These are phyloP conservation scores for Bipolaris bicolor DNA, from an alignment of 2,329 filamentous ascomycete species.

Conservation along the genomic window DNA sequence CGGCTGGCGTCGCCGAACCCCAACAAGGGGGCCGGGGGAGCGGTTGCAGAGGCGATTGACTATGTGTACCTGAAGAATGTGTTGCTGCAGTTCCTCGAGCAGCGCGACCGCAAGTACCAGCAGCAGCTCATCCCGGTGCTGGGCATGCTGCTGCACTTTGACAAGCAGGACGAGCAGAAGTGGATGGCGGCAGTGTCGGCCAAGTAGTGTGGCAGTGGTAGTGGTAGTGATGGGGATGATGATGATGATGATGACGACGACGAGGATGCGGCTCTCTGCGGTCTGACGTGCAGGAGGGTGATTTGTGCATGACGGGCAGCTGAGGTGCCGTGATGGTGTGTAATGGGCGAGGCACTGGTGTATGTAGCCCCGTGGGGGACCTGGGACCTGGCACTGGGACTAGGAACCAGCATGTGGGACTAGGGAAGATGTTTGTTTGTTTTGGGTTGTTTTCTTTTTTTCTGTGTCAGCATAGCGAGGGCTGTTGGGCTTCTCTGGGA, in stretches of 20 bases:
- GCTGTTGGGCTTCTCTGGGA: background rate
- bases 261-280: conserved; percentile 16
- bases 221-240: background rate
- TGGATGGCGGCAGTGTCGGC: conserved; percentile 78
- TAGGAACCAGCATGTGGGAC: background rate
- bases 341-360: background rate
- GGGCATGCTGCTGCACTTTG: conserved; percentile 76
- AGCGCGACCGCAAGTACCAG: conserved; percentile 77
- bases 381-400: background rate
- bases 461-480: conserved; percentile 20
- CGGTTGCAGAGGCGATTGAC: conserved; percentile 53
- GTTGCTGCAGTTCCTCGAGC: conserved; percentile 79
- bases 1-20: conserved; percentile 56
- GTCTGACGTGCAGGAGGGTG: conserved; percentile 14
- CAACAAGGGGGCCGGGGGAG: conserved; percentile 47
- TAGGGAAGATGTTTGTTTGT: background rate
- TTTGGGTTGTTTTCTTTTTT: background rate
- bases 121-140: conserved; percentile 78
- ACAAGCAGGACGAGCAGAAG: conserved; percentile 82
- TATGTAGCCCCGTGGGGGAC: background rate
- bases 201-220: conserved; percentile 25
- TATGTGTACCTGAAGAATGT: conserved; percentile 81
- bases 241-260: too few relatives aligned
- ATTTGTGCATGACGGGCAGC: conserved; percentile 8
- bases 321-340: conserved; percentile 1